Evolutionary conservation across 2,329 filamentous ascomycete species (phyloP).

Genomic region (Colletotrichum chlorophyti): DNA sequence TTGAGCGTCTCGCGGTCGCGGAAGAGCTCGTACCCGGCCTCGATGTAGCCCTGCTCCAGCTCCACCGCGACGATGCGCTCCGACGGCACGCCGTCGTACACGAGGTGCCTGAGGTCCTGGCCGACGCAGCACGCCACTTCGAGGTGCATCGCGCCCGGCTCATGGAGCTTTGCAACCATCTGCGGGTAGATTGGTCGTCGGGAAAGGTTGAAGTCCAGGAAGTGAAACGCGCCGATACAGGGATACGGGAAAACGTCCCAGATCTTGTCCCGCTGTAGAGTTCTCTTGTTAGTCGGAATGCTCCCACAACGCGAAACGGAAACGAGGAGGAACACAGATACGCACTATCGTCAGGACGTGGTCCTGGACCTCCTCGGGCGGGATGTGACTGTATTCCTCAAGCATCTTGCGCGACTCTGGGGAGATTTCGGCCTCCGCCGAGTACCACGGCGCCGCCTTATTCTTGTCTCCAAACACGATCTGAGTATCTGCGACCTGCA

Average conservation of each 20-base stretch:
- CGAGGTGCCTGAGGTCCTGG: slow-evolving; percentile 36
- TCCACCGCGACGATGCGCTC: slow-evolving; percentile 33
- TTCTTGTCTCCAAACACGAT: slow-evolving; percentile 14
- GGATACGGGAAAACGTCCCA: slow-evolving; percentile 30
- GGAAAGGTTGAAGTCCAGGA: slow-evolving; percentile 26
- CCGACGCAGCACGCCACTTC: slow-evolving; percentile 39
- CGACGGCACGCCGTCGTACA: slow-evolving; percentile 33
- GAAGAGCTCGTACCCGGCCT: slow-evolving; percentile 36
- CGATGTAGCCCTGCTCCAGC: slow-evolving; percentile 30
- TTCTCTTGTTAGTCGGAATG: background rate
- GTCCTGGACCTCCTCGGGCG: slow-evolving; percentile 8
- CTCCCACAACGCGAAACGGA: too few relatives aligned
- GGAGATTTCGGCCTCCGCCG: slow-evolving; percentile 1
- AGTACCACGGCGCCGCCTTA: slow-evolving; percentile 26
- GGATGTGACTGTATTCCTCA: slow-evolving; percentile 19
- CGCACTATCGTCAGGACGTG: slow-evolving; percentile 21
- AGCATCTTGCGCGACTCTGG: slow-evolving; percentile 18
- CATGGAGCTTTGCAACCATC: slow-evolving; percentile 30
- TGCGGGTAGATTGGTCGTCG: slow-evolving; percentile 9
- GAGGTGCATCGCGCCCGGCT: slow-evolving; percentile 29
- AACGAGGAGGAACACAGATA: too few relatives aligned
- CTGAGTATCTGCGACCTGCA: slow-evolving; percentile 7
- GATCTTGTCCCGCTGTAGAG: slow-evolving; percentile 18
- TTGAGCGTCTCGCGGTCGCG: slow-evolving; percentile 32
- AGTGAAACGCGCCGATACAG: slow-evolving; percentile 27